Evolutionary conservation across 768 basidiomycete genomes (phyloP).

Genomic region (Lentinula detonsa): DNA sequence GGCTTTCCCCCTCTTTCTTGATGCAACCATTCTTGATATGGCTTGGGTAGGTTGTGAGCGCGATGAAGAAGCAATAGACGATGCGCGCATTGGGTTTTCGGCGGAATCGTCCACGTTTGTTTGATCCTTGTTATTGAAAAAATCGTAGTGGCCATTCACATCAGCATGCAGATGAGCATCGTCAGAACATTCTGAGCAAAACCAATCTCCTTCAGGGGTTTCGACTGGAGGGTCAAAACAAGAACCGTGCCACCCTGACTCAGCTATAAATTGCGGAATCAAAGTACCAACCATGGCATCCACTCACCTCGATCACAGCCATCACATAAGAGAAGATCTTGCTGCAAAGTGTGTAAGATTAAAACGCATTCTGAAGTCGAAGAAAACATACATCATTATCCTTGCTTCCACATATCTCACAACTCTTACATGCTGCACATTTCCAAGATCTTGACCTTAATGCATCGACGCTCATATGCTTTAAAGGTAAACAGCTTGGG

Average conservation of each 20-base stretch:
- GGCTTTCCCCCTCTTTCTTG: neutral
- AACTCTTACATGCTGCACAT: slow-evolving; percentile 89
- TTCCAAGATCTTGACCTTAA: slow-evolving; percentile 72
- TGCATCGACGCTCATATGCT: slow-evolving; percentile 37
- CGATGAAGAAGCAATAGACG: slow-evolving; percentile 41
- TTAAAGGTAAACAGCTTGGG: slow-evolving; percentile 62
- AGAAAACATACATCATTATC: slow-evolving; percentile 75
- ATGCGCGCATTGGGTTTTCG: slow-evolving; percentile 16
- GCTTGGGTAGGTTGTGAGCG: slow-evolving; percentile 14
- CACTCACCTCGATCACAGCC: slow-evolving; percentile 79
- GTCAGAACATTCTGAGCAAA: slow-evolving; percentile 54
- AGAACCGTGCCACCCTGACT: slow-evolving; percentile 76
- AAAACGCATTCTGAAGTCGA: neutral
- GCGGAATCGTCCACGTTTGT: neutral
- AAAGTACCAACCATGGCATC: slow-evolving; percentile 12
- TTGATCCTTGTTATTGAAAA: neutral
- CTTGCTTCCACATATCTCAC: slow-evolving; percentile 80
- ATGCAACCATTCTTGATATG: slow-evolving; percentile 8
- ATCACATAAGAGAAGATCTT: slow-evolving; percentile 86
- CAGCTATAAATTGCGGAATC: slow-evolving; percentile 6
- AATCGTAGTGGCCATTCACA: neutral
- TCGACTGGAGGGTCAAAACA: slow-evolving; percentile 72
- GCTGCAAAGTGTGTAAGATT: slow-evolving; percentile 36
- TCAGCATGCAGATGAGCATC: slow-evolving; percentile 4
- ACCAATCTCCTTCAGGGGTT: slow-evolving; percentile 74